These are phyloP conservation scores for Sphaerulina vaccinii DNA, from an alignment of 2,329 filamentous ascomycete species.

Conservation along the genomic window DNA sequence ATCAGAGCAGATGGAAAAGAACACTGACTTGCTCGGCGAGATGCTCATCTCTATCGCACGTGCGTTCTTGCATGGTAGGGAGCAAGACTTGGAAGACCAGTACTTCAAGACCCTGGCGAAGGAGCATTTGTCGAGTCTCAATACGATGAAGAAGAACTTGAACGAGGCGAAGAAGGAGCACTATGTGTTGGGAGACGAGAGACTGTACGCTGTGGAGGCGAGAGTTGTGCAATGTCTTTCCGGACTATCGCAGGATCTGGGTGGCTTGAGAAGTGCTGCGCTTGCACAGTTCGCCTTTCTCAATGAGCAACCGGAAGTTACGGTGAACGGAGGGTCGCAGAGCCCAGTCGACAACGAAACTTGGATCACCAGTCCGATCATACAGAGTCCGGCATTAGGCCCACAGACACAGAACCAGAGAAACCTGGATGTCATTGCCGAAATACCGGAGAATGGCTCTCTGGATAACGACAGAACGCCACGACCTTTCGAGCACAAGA, in stretches of 20 bases:
- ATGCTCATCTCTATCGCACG: slow-evolving; percentile 79
- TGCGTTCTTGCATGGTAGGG: slow-evolving; percentile 78
- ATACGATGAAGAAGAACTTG: slow-evolving; percentile 71
- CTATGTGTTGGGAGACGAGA: slow-evolving; percentile 75
- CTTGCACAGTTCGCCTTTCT: slow-evolving; percentile 84
- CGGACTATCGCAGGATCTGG: slow-evolving; percentile 80
- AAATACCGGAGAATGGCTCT: slow-evolving; percentile 36
- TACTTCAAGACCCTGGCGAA: slow-evolving; percentile 59
- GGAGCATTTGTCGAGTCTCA: slow-evolving; percentile 66
- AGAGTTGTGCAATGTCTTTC: slow-evolving; percentile 81
- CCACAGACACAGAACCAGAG: slow-evolving; percentile 27
- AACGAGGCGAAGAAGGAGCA: slow-evolving; percentile 88
- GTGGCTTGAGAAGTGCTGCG: slow-evolving; percentile 84
- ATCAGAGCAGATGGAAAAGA: slow-evolving; percentile 69
- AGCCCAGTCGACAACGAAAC: slow-evolving; percentile 8
- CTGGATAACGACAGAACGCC: slow-evolving; percentile 9
- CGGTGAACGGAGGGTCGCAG: slow-evolving; percentile 6
- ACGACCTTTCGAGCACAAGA: not conserved
- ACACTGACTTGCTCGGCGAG: slow-evolving; percentile 72
- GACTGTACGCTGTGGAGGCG: slow-evolving; percentile 74
- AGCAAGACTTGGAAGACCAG: slow-evolving; percentile 69
- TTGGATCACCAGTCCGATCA: slow-evolving; percentile 17
- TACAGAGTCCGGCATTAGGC: slow-evolving; percentile 8
- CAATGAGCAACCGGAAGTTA: slow-evolving; percentile 52
- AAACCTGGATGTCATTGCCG: slow-evolving; percentile 45